Evolutionary conservation across 805 yeast species (phyloP).

Genomic region (Lachancea sp.): DNA sequence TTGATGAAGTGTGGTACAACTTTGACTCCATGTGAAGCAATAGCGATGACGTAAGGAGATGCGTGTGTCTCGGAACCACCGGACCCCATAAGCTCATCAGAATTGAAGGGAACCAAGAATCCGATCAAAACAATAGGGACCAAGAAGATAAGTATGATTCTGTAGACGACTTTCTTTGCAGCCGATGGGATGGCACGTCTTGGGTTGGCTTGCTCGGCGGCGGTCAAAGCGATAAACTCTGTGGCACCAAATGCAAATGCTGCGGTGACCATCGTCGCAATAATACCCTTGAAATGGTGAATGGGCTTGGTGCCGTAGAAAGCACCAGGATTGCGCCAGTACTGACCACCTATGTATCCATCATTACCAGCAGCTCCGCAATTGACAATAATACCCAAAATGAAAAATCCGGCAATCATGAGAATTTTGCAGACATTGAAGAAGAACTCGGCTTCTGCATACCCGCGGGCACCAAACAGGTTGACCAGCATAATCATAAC

Average conservation of each 20-base stretch:
- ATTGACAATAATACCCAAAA: slow-evolving; percentile 42
- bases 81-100: slow-evolving; percentile 39
- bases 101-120: slow-evolving; percentile 47
- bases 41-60: slow-evolving; percentile 67
- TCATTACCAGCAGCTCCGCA: slow-evolving; percentile 38
- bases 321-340: slow-evolving; percentile 52
- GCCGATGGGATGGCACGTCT: slow-evolving; percentile 51
- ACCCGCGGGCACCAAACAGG: slow-evolving; percentile 49
- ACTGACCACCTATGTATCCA: slow-evolving; percentile 45
- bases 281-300: slow-evolving; percentile 50
- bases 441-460: slow-evolving; percentile 58
- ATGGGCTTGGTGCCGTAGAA: slow-evolving; percentile 34
- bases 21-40: slow-evolving; percentile 50
- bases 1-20: slow-evolving; percentile 69
- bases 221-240: slow-evolving; percentile 53
- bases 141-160: slow-evolving; percentile 46
- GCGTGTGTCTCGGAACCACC: slow-evolving; percentile 42
- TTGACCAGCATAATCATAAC: slow-evolving; percentile 41
- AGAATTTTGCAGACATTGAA: slow-evolving; percentile 61
- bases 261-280: slow-evolving; percentile 47
- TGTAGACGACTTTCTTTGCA: slow-evolving; percentile 49
- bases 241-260: slow-evolving; percentile 60
- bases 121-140: slow-evolving; percentile 44
- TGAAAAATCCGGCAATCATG: slow-evolving; percentile 53
- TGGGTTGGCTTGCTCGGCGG: slow-evolving; percentile 52